A percentile compares a stretch with the other conserved stretches of the same genome.
phyloP scores from a whole-genome alignment of 2,329 filamentous ascomycete species.

The Claviceps arundinis region DNA sequence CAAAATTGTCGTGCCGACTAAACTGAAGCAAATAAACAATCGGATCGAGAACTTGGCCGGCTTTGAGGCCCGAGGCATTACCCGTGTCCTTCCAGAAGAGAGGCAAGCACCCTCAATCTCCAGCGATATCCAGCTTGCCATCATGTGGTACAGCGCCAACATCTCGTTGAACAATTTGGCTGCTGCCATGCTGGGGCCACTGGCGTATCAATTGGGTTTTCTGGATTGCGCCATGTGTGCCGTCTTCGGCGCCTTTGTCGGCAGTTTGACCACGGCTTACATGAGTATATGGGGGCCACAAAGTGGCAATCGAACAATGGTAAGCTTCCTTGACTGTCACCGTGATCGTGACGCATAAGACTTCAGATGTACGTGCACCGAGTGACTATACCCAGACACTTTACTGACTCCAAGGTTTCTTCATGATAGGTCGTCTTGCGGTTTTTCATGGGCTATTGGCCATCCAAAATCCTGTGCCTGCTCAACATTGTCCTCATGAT shows the following conservation, averaged over 20 bases:
- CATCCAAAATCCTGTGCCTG: slow-evolving; percentile 18
- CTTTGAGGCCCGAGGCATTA: slow-evolving; percentile 27
- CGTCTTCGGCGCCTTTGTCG: slow-evolving; percentile 63
- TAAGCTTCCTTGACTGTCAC: slow-evolving; percentile 3
- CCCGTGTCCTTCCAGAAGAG: slow-evolving; percentile 23
- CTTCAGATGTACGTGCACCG: no score
- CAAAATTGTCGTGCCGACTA: slow-evolving; percentile 1
- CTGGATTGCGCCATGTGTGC: slow-evolving; percentile 59
- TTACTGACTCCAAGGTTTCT: no score
- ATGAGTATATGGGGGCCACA: slow-evolving; percentile 65
- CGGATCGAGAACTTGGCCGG: slow-evolving; percentile 20
- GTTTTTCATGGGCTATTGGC: slow-evolving; percentile 60
- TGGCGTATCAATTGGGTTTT: slow-evolving; percentile 58
- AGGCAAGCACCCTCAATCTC: slow-evolving; percentile 19
- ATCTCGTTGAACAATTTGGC: slow-evolving; percentile 37
- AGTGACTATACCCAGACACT: no score
- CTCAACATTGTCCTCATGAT: slow-evolving; percentile 47
- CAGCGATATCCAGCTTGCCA: slow-evolving; percentile 24
- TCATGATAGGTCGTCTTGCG: slow-evolving; percentile 43
- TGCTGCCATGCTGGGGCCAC: slow-evolving; percentile 56
- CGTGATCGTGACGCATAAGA: no score
- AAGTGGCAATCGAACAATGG: slow-evolving; percentile 69
- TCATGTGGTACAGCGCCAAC: slow-evolving; percentile 32
- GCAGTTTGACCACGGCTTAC: slow-evolving; percentile 59
- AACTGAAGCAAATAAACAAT: slow-evolving; percentile 9